A percentile compares a stretch with the other conserved stretches of the same genome.
Conservation (phyloP, 805 yeast species). For the Priceomyces castillae region DNA sequence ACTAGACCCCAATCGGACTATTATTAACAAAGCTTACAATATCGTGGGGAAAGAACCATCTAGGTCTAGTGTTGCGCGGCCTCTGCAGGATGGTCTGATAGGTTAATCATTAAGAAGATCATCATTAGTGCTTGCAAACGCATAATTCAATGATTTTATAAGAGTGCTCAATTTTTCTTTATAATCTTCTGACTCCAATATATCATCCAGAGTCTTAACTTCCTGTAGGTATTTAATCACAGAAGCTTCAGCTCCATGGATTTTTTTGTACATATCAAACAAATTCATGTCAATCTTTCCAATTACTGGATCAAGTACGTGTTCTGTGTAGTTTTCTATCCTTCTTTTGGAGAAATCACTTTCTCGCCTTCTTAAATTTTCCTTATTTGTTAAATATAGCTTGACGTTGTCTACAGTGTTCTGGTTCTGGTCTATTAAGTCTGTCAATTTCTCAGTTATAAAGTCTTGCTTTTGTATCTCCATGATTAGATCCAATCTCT, state of each 20-base stretch:
- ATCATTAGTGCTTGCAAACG: slow-evolving; percentile 1
- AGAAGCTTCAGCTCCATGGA: slow-evolving; percentile 6
- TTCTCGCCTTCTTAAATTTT: slow-evolving; percentile 18
- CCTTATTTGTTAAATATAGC: slow-evolving; percentile 25
- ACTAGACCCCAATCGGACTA: slow-evolving; percentile 39
- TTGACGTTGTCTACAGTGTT: slow-evolving; percentile 33
- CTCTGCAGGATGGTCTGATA: slow-evolving; percentile 1
- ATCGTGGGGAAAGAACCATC: slow-evolving; percentile 26
- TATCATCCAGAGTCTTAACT: slow-evolving; percentile 8
- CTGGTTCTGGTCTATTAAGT: slow-evolving; percentile 31
- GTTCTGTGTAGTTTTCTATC: slow-evolving; percentile 12
- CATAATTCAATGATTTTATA: slow-evolving; percentile 15
- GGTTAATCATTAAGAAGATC: not conserved
- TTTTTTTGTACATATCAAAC: slow-evolving; percentile 10
- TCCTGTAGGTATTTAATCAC: slow-evolving; percentile 3
- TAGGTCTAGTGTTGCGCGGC: slow-evolving; percentile 11
- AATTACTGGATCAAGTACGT: slow-evolving; percentile 12
- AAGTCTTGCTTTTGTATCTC: slow-evolving; percentile 40
- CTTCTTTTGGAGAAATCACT: slow-evolving; percentile 7
- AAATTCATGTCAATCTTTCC: slow-evolving; percentile 13
- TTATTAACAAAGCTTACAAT: slow-evolving; percentile 36
- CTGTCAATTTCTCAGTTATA: slow-evolving; percentile 27
- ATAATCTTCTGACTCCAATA: slow-evolving; percentile 14
- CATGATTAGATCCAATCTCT: slow-evolving; percentile 31
- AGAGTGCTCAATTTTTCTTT: slow-evolving; percentile 15